These are phyloP conservation scores for Platanthera zijinensis DNA, from an alignment of 106 monocot species.

Conservation along the genomic window DNA sequence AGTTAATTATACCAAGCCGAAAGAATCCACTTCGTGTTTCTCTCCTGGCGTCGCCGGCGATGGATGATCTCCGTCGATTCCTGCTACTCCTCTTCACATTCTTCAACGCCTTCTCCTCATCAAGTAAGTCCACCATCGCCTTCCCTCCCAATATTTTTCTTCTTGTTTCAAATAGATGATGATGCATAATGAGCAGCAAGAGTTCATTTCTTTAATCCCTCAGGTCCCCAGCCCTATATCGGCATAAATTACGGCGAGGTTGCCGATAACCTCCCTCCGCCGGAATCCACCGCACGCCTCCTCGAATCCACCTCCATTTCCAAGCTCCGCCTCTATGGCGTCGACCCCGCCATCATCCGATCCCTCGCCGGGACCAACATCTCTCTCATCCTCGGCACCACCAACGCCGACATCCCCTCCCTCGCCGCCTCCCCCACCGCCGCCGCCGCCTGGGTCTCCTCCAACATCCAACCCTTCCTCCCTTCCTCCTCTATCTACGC, in stretches of 20 bases:
- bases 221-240: conserved; percentile 52
- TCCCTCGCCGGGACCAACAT: conserved; percentile 55
- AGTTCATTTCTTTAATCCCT: background rate
- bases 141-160: too few relatives aligned
- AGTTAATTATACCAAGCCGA: too few relatives aligned
- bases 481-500: conserved; percentile 9
- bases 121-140: background rate
- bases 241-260: conserved; percentile 84
- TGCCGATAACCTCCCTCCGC: conserved; percentile 77
- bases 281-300: conserved; percentile 25
- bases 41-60: background rate
- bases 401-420: conserved; percentile 67
- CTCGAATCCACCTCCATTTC: conserved; percentile 62
- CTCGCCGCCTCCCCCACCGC: conserved; percentile 54
- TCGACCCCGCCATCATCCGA: conserved; percentile 40
- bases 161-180: background rate
- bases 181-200: background rate
- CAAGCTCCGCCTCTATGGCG: conserved; percentile 75
- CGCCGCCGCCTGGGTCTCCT: conserved; percentile 51
- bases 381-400: conserved; percentile 54
- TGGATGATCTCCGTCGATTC: background rate
- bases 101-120: background rate
- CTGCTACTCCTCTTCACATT: background rate
- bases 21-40: too few relatives aligned
- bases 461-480: conserved; percentile 67